Evolutionary conservation across 1,284 basidiomycete genomes (phyloP).

Genomic region (Pseudozyma tsukubaensis): DNA sequence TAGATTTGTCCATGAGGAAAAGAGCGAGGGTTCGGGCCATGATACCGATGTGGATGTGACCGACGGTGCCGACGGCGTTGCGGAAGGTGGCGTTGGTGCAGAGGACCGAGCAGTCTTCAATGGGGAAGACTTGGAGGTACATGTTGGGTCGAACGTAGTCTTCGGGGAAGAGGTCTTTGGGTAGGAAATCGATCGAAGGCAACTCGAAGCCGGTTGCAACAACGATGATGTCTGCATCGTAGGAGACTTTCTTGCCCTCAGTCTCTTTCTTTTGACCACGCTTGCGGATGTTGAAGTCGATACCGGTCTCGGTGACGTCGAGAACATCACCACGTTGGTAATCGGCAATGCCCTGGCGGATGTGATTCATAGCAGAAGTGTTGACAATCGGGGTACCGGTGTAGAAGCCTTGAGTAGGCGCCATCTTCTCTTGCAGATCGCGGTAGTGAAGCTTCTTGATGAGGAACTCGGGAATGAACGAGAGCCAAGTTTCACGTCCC

Average conservation of each 20-base stretch:
- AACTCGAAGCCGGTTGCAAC: conserved; percentile 76
- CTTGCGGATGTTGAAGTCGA: conserved; percentile 69
- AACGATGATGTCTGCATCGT: conserved; percentile 74
- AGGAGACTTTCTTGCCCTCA: conserved; percentile 68
- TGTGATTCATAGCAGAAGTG: conserved; percentile 73
- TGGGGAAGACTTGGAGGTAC: conserved; percentile 77
- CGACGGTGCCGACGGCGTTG: conserved; percentile 69
- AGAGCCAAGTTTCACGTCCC: conserved; percentile 70
- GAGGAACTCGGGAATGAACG: conserved; percentile 72
- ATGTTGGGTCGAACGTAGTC: conserved; percentile 73
- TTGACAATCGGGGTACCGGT: conserved; percentile 72
- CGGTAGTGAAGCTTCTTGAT: conserved; percentile 74
- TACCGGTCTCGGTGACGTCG: conserved; percentile 71
- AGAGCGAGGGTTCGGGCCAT: conserved; percentile 75
- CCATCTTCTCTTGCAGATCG: conserved; percentile 71
- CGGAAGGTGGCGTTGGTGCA: conserved; percentile 75
- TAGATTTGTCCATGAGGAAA: conserved; percentile 74
- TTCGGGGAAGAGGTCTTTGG: conserved; percentile 75
- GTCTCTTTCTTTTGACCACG: conserved; percentile 66
- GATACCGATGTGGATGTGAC: conserved; percentile 64
- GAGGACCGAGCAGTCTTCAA: conserved; percentile 74
- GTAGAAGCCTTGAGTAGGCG: conserved; percentile 62
- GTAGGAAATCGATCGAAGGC: conserved; percentile 74
- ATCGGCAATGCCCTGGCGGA: conserved; percentile 72
- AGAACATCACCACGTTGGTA: conserved; percentile 75